phyloP scores from a whole-genome alignment of 2,329 filamentous ascomycete species.

The Seiridium unicorne region DNA sequence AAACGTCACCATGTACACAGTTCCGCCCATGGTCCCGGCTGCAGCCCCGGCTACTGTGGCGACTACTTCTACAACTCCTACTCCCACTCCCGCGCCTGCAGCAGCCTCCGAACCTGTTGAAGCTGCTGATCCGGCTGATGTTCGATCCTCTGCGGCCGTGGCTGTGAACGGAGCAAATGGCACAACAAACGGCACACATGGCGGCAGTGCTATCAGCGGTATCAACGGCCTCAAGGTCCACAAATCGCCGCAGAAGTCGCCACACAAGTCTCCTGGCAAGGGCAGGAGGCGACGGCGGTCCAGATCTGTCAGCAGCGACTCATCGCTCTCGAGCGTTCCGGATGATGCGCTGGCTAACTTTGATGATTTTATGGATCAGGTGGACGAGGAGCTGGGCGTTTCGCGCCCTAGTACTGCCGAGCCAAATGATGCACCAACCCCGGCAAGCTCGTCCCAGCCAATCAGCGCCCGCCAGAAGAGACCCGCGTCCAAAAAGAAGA shows the following conservation, averaged over 20 bases:
- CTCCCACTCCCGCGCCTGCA: not conserved
- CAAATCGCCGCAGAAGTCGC: conserved; percentile 19
- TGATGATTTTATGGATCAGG: conserved; percentile 25
- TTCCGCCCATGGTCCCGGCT: not conserved
- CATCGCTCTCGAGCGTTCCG: conserved; percentile 29
- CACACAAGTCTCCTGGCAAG: conserved; percentile 12
- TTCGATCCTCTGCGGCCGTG: not conserved
- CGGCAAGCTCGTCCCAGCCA: conserved; percentile 26
- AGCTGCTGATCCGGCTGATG: not conserved
- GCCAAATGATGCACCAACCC: conserved; percentile 29
- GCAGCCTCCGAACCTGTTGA: not conserved
- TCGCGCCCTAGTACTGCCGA: conserved; percentile 25
- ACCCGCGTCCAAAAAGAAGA: conserved; percentile 33
- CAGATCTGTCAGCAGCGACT: conserved; percentile 28
- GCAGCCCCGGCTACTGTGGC: not conserved
- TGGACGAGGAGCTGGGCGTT: conserved; percentile 25
- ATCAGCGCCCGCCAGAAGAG: conserved; percentile 29
- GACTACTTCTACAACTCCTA: not conserved
- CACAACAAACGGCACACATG: not conserved
- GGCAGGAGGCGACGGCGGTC: conserved; percentile 21
- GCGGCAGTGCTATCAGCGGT: not conserved
- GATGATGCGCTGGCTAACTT: conserved; percentile 28
- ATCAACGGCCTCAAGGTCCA: conserved; percentile 7
- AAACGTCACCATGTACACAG: not conserved
- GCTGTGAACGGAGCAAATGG: not conserved